A percentile compares a stretch with the other conserved stretches of the same genome.
phyloP scores from a whole-genome alignment of 441 rosid species.

The Croton setiger region DNA sequence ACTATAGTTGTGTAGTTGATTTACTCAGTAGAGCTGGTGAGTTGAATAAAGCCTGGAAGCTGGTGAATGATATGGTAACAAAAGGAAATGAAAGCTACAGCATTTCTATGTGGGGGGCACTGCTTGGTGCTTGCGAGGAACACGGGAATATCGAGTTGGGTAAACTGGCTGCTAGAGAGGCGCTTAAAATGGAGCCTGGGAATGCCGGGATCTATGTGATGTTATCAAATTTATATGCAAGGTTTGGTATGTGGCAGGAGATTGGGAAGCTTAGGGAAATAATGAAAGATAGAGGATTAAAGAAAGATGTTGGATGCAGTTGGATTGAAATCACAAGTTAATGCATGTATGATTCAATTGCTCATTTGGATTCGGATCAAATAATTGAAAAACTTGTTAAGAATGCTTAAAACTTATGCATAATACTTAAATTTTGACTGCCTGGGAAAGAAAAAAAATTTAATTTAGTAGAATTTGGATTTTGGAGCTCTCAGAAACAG shows the following conservation, averaged over 20 bases:
- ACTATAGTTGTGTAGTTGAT: constrained; percentile 53
- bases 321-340: constrained; percentile 40
- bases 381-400: too few relatives aligned
- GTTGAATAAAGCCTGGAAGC: constrained; percentile 42
- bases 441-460: too few relatives aligned
- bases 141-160: constrained; percentile 43
- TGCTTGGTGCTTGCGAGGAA: constrained; percentile 44
- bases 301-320: constrained; percentile 50
- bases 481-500: too few relatives aligned
- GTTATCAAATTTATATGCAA: constrained; percentile 53
- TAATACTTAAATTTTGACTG: too few relatives aligned
- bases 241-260: constrained; percentile 51
- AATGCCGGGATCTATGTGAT: constrained; percentile 43
- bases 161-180: constrained; percentile 45
- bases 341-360: background rate
- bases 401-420: too few relatives aligned
- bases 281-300: constrained; percentile 35
- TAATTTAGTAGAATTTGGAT: too few relatives aligned
- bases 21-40: constrained; percentile 53
- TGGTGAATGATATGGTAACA: constrained; percentile 37
- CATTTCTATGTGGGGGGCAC: constrained; percentile 53
- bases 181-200: constrained; percentile 49
- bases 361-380: background rate
- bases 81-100: constrained; percentile 27
- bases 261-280: constrained; percentile 36